Conservation (phyloP, 2,329 filamentous ascomycete genomes). For the Alternaria arborescens region DNA sequence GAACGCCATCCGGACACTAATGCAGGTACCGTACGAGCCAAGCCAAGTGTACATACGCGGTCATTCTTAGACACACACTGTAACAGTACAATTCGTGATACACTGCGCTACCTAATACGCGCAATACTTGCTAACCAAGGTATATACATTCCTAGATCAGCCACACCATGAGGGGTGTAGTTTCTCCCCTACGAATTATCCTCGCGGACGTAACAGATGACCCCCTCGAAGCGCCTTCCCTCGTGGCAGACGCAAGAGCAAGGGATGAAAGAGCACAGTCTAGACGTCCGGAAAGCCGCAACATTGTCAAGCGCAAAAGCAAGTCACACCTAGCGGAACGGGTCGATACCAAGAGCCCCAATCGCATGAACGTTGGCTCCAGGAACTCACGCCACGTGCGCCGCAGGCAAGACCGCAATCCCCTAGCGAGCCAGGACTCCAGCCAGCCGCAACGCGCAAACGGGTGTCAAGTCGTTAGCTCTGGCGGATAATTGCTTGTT, state of each 20-base stretch:
- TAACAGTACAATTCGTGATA: rapidly evolving
- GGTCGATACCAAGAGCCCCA: background rate
- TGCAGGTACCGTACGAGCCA: background rate
- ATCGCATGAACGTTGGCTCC: background rate
- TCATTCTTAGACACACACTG: background rate
- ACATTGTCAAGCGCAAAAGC: background rate
- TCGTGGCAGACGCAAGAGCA: background rate
- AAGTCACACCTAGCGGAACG: background rate
- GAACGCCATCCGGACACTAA: background rate
- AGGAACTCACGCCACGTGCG: background rate
- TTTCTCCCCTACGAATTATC: background rate
- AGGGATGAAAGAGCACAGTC: background rate
- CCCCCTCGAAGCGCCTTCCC: background rate
- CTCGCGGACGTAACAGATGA: background rate
- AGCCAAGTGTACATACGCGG: background rate
- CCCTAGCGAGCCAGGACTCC: background rate
- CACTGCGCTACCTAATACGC: too few relatives aligned
- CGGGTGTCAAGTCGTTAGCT: background rate
- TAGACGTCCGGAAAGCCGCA: background rate
- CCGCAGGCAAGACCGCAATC: background rate
- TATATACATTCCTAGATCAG: too few relatives aligned
- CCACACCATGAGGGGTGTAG: background rate
- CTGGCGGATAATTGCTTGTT: background rate
- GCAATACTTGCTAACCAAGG: too few relatives aligned
- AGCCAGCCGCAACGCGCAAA: background rate